These are phyloP conservation scores for Psilocybe tampanensis DNA, from an alignment of 768 basidiomycete species.

Conservation along the genomic window DNA sequence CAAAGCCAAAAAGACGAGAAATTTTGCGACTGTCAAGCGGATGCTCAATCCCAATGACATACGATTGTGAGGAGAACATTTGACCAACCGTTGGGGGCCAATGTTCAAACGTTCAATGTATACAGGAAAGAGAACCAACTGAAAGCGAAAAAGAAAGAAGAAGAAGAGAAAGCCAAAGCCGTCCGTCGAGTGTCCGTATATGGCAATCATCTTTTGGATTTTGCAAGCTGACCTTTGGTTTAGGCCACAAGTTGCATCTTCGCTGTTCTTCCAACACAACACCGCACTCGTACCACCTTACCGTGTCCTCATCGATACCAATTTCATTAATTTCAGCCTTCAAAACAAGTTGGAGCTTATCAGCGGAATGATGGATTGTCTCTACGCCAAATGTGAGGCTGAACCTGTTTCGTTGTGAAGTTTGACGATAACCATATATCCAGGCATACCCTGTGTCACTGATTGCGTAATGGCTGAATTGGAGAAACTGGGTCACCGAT, in stretches of 20 bases:
- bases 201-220: constrained; percentile 9
- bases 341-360: constrained; percentile 98
- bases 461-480: constrained; percentile 99
- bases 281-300: constrained; percentile 96
- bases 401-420: neutral
- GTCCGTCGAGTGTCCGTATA: constrained; percentile 75
- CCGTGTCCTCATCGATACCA: constrained; percentile 96
- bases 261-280: constrained; percentile 94
- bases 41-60: constrained; percentile 94
- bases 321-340: constrained; percentile 98
- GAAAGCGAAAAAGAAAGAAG: constrained; percentile 86
- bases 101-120: constrained; percentile 8
- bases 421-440: neutral
- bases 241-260: constrained; percentile 86
- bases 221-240: constrained; percentile 3
- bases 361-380: constrained; percentile 99
- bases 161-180: constrained; percentile 76
- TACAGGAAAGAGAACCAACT: constrained; percentile 89
- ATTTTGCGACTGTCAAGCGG: constrained; percentile 93
- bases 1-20: constrained; percentile 91
- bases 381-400: constrained; percentile 90
- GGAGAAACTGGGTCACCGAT: constrained; percentile 95
- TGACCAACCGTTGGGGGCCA: neutral
- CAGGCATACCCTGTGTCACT: constrained; percentile 98
- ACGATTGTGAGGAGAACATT: constrained; percentile 63